phyloP scores from a whole-genome alignment of 129 eudicot genomes.

The Centrapalus pauciflorus region DNA sequence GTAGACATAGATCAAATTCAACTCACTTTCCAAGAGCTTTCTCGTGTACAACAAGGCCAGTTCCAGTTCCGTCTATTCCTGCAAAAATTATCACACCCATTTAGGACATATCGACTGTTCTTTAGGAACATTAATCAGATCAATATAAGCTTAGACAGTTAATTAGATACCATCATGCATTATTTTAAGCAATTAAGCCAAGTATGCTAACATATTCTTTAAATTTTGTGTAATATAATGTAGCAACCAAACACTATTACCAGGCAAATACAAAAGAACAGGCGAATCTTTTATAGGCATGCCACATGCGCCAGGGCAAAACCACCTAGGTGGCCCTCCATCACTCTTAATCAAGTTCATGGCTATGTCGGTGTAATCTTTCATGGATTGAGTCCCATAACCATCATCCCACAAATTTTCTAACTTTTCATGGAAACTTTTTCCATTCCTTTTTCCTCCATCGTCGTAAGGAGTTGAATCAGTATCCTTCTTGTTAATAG shows the following conservation, averaged over 20 bases:
- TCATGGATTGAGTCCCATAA: slow-evolving; percentile 55
- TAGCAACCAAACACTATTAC: slow-evolving; percentile 33
- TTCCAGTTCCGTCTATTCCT: no score
- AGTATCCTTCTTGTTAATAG: slow-evolving; percentile 17
- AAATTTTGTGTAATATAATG: background rate
- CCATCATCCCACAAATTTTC: slow-evolving; percentile 88
- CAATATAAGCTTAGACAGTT: background rate
- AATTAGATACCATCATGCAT: no score
- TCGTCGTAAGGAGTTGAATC: slow-evolving; percentile 13
- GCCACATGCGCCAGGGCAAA: slow-evolving; percentile 64
- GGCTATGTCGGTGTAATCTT: slow-evolving; percentile 51
- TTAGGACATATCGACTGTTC: background rate
- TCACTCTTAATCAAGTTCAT: slow-evolving; percentile 57
- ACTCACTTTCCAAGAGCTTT: no score
- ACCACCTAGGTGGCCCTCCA: slow-evolving; percentile 93
- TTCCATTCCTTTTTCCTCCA: slow-evolving; percentile 17
- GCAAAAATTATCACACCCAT: slow-evolving; percentile 12
- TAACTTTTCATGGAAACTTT: slow-evolving; percentile 27
- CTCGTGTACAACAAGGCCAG: no score
- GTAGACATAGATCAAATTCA: no score
- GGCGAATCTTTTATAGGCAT: slow-evolving; percentile 61
- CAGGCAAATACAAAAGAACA: slow-evolving; percentile 78
- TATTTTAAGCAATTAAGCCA: no score
- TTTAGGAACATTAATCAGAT: background rate
- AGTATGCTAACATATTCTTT: no score